phyloP scores from a whole-genome alignment of 2,329 filamentous ascomycete species.

The Fusarium fracticaudum region DNA sequence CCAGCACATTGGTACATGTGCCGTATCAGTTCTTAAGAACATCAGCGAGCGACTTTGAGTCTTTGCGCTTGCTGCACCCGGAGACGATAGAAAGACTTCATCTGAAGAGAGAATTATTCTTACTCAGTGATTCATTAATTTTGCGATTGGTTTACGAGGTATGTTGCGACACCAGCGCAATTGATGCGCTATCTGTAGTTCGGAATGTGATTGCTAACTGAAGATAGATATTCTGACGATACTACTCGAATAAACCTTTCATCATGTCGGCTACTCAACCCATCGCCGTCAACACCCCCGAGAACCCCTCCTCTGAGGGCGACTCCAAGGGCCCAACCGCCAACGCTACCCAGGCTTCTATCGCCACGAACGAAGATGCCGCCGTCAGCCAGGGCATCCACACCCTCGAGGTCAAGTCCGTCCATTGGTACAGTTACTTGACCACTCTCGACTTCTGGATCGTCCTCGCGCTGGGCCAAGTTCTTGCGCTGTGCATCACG shows the following conservation, averaged over 20 bases:
- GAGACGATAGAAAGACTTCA: conserved; percentile 66
- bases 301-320: background rate
- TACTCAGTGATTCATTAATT: background rate
- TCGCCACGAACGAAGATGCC: conserved; percentile 40
- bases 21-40: conserved; percentile 53
- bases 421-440: conserved; percentile 78
- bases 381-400: conserved; percentile 62
- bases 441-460: conserved; percentile 88
- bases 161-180: background rate
- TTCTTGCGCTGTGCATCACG: conserved; percentile 89
- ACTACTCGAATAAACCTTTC: conserved; percentile 15
- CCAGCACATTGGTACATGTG: conserved; percentile 56
- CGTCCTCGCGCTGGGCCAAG: conserved; percentile 81
- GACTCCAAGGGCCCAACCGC: conserved; percentile 38
- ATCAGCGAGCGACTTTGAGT: conserved; percentile 70
- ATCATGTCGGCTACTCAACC: conserved; percentile 25
- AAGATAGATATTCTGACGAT: conserved; percentile 6
- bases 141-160: conserved; percentile 27
- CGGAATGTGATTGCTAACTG: background rate
- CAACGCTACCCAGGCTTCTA: conserved; percentile 16
- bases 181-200: background rate
- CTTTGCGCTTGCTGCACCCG: conserved; percentile 70
- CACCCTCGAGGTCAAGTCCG: conserved; percentile 62
- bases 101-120: background rate
- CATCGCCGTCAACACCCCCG: background rate